Percentiles rank a stretch among this genome's conserved stretches.
Conservation (phyloP, 148 eudicot species). For the Spergularia marina region DNA sequence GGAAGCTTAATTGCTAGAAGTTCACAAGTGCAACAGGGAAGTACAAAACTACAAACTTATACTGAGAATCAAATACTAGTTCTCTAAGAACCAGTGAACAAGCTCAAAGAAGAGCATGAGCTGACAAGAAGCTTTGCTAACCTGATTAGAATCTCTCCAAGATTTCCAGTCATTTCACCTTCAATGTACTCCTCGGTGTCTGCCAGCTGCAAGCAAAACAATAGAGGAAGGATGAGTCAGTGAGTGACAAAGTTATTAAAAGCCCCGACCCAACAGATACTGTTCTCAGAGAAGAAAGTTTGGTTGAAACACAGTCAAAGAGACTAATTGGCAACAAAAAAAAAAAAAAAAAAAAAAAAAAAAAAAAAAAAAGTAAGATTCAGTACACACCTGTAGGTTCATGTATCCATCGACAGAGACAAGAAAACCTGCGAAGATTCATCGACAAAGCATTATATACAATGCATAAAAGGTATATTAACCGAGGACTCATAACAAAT, state of each 20-base stretch:
- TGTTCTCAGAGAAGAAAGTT: background rate
- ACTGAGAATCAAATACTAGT: background rate
- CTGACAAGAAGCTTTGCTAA: constrained; percentile 18
- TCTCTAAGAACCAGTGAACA: background rate
- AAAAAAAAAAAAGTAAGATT: background rate
- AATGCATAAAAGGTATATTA: background rate
- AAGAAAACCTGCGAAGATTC: constrained; percentile 46
- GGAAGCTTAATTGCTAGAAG: background rate
- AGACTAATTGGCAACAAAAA: background rate
- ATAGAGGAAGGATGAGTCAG: background rate
- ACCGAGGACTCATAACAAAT: background rate
- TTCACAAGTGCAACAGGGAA: background rate
- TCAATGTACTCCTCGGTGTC: constrained; percentile 88
- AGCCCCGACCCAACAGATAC: background rate
- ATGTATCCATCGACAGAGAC: constrained; percentile 72
- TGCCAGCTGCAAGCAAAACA: constrained; percentile 50
- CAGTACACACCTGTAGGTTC: constrained; percentile 53
- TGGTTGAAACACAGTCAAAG: background rate
- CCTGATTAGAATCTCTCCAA: constrained; percentile 98
- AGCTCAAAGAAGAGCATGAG: background rate
- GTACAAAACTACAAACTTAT: too few relatives aligned
- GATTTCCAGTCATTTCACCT: constrained; percentile 80
- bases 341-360: background rate
- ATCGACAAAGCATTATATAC: constrained; percentile 8
- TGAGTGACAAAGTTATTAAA: background rate